phyloP scores from a whole-genome alignment of 2,329 filamentous ascomycete species.

The Falciphora oryzae region DNA sequence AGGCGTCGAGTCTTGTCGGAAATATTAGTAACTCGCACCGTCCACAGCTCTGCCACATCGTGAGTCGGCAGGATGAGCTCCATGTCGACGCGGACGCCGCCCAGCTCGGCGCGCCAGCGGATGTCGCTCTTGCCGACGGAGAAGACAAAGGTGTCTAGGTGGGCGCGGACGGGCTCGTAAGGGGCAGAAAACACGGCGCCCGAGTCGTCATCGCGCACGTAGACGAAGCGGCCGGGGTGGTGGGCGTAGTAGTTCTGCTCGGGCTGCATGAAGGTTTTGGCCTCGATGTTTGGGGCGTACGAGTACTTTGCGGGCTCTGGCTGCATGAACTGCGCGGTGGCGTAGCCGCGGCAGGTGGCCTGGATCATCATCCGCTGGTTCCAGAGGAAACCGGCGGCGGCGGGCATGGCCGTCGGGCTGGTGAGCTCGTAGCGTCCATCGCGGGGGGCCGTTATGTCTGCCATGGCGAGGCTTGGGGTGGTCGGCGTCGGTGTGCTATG shows the following conservation, averaged over 20 bases:
- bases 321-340: slow-evolving; percentile 55
- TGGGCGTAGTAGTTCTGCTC: slow-evolving; percentile 55
- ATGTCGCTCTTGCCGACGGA: slow-evolving; percentile 50
- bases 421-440: slow-evolving; percentile 44
- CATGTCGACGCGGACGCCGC: slow-evolving; percentile 47
- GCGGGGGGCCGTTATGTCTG: neutral
- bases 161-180: slow-evolving; percentile 46
- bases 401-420: slow-evolving; percentile 49
- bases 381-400: slow-evolving; percentile 52
- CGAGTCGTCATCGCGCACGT: slow-evolving; percentile 50
- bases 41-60: slow-evolving; percentile 52
- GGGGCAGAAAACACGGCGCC: slow-evolving; percentile 47
- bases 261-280: slow-evolving; percentile 55
- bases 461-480: neutral
- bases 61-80: slow-evolving; percentile 43
- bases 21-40: slow-evolving; percentile 44
- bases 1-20: slow-evolving; percentile 38
- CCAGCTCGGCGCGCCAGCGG: slow-evolving; percentile 45
- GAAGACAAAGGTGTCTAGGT: slow-evolving; percentile 43
- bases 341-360: slow-evolving; percentile 52
- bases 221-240: slow-evolving; percentile 54
- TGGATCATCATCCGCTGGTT: slow-evolving; percentile 58
- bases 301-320: slow-evolving; percentile 55
- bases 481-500: neutral
- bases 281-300: slow-evolving; percentile 52